Conservation (phyloP, 2,329 filamentous ascomycete genomes). For the Claviceps citrina region DNA sequence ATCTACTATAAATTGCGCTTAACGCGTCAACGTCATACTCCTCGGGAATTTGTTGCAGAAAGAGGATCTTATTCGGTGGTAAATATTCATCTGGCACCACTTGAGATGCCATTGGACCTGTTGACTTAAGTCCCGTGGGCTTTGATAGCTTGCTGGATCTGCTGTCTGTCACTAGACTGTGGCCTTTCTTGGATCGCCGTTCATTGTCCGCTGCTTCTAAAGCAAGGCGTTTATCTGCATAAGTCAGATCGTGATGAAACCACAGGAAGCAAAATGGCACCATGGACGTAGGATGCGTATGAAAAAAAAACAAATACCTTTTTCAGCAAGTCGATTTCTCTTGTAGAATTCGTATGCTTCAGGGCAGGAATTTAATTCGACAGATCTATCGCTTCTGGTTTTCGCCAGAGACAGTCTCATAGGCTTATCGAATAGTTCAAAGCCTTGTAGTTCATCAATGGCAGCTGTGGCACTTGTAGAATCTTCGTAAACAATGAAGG, state of each 20-base stretch:
- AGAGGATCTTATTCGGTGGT: constrained; percentile 91
- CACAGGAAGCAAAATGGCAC: not conserved
- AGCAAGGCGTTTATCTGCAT: constrained; percentile 59
- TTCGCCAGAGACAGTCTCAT: constrained; percentile 75
- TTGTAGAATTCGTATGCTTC: constrained; percentile 85
- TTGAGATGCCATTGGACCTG: constrained; percentile 47
- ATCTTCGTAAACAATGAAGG: constrained; percentile 80
- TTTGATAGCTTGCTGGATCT: constrained; percentile 53
- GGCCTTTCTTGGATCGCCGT: constrained; percentile 53
- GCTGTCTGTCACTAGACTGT: constrained; percentile 30
- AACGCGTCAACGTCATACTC: constrained; percentile 71
- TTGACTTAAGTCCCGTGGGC: constrained; percentile 55
- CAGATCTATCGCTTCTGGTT: constrained; percentile 74
- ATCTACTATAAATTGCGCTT: constrained; percentile 67
- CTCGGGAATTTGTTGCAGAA: constrained; percentile 82
- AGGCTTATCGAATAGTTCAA: constrained; percentile 81
- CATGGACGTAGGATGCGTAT: not conserved
- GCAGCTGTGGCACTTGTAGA: constrained; percentile 66
- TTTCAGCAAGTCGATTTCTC: constrained; percentile 68
- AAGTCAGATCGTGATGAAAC: not conserved
- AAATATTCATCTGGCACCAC: constrained; percentile 95
- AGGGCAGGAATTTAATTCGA: constrained; percentile 54
- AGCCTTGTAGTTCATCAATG: constrained; percentile 80
- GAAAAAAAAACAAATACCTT: constrained; percentile 46
- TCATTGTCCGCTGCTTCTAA: constrained; percentile 64